phyloP scores from a whole-genome alignment of 805 yeast species.

The Candida ortonii region DNA sequence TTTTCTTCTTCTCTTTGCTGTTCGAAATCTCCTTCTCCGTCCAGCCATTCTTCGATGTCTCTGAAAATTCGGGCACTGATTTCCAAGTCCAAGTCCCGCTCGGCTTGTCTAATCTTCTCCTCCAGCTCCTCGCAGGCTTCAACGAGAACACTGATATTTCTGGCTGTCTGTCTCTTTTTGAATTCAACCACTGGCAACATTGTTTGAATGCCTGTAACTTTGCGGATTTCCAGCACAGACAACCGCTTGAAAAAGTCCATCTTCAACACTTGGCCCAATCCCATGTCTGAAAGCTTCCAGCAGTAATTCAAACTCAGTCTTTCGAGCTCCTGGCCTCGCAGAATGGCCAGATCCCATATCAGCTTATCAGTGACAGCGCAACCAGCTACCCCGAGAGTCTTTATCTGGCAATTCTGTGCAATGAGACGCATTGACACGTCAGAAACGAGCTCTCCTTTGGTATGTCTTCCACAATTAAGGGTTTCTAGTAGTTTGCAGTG shows the following conservation, averaged over 20 bases:
- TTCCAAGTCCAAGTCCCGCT: slow-evolving; percentile 52
- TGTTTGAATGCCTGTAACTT: slow-evolving; percentile 53
- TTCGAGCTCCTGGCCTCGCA: slow-evolving; percentile 44
- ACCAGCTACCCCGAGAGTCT: slow-evolving; percentile 87
- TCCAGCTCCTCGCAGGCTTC: slow-evolving; percentile 78
- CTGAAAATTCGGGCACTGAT: slow-evolving; percentile 55
- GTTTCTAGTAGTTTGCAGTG: slow-evolving; percentile 54
- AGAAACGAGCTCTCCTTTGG: slow-evolving; percentile 63
- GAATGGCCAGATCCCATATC: slow-evolving; percentile 73
- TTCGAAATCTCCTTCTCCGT: slow-evolving; percentile 45
- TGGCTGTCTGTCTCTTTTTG: slow-evolving; percentile 47
- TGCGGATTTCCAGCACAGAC: slow-evolving; percentile 74
- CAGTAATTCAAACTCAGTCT: slow-evolving; percentile 79
- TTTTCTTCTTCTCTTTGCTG: slow-evolving; percentile 29
- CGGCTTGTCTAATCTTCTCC: slow-evolving; percentile 56
- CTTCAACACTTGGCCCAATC: slow-evolving; percentile 34
- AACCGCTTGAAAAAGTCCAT: slow-evolving; percentile 53
- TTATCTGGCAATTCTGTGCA: slow-evolving; percentile 52
- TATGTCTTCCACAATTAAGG: slow-evolving; percentile 80
- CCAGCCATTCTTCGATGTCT: slow-evolving; percentile 66
- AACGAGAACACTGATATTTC: slow-evolving; percentile 53
- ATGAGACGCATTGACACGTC: slow-evolving; percentile 63
- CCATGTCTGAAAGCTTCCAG: slow-evolving; percentile 33
- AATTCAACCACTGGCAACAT: slow-evolving; percentile 66
- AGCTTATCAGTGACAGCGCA: slow-evolving; percentile 74